A percentile compares a stretch with the other conserved stretches of the same genome.
Conservation (phyloP, 768 basidiomycete species). For the Leccinum variicolor region DNA sequence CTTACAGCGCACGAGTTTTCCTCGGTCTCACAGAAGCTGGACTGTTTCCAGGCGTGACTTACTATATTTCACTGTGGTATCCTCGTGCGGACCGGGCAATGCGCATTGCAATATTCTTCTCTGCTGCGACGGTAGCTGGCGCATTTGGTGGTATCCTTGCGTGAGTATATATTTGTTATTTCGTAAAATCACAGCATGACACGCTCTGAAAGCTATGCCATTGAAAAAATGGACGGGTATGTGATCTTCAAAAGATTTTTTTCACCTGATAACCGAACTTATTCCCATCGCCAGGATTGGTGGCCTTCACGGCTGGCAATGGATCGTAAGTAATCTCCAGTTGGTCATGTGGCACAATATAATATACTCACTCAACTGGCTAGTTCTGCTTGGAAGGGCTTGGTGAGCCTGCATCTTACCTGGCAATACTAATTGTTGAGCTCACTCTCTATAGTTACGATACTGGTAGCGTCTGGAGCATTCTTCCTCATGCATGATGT, state of each 20-base stretch:
- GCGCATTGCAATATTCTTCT: constrained; percentile 63
- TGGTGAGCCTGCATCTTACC: constrained; percentile 9
- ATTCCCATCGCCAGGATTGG: constrained; percentile 14
- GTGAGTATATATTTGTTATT: constrained; percentile 22
- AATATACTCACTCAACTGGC: constrained; percentile 6
- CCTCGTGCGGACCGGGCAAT: constrained; percentile 52
- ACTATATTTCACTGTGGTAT: constrained; percentile 58
- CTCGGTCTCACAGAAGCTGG: constrained; percentile 50
- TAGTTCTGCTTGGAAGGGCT: constrained; percentile 32
- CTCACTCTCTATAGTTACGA: constrained; percentile 16
- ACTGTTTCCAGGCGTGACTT: constrained; percentile 39
- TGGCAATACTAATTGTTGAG: neutral
- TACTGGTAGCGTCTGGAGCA: constrained; percentile 15
- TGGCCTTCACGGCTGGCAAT: constrained; percentile 35
- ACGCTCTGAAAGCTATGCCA: constrained; percentile 31
- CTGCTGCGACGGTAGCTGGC: constrained; percentile 55
- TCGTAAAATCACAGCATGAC: neutral
- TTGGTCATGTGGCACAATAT: neutral
- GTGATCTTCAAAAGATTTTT: constrained; percentile 15
- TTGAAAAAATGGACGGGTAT: constrained; percentile 33
- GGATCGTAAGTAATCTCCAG: constrained; percentile 30
- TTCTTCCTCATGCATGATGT: constrained; percentile 58
- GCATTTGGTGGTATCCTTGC: constrained; percentile 49
- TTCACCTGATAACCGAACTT: neutral
- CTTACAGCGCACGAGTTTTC: constrained; percentile 36